Base-by-base conservation (phyloP, 768 basidiomycete genomes). In the Mycena amicta region DNA sequence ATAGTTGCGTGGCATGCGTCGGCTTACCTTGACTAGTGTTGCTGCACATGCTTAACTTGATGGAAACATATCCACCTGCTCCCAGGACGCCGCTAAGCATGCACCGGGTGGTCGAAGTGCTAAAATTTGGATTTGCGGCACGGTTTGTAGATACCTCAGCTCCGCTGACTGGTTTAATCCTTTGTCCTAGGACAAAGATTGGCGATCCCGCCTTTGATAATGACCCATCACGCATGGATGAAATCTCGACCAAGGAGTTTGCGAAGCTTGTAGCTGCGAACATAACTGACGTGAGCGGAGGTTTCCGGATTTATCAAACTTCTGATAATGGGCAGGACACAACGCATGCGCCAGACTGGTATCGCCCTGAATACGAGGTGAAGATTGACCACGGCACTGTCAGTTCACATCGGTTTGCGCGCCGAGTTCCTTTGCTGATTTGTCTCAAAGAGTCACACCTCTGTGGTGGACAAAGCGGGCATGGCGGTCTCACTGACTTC, bases 401-500 rank as follows among this genome's bases (percentile, higher is more conserved):
- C 64, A 62, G 86, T 71, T 20, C 29, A 26, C 28, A 33, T 20
- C 16, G 28, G 28, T 28, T 22, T 50, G 23, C 22, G 11, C 37
- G 43, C 23, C 49, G 41, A 41, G 33, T 15, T 16, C 22, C 30
- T 37, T 37, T 45, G 29, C 27, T 54, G 52, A 54, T 39, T 63
- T 16, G 25, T 23, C 52, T 50, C 50, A 55, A 66, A 94, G 86
- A 95, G 93, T 56, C 95, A 98, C 68, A 81, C 90, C 4, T 92
- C 90, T 5, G 82, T 89, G 6, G 76, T 96, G 5, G 96, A 98
- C 73, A 79, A 81, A 65, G 78, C 88, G 67, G 93, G 93, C 20
- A 93, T 95, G 83, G 94, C 89, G 0, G 92, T 94, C 4, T 72
- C 90, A 16, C 67, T 98, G 30, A 97, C 95, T 1, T 88, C 91